These are phyloP conservation scores for Phanerochaete sordida DNA, from an alignment of 768 basidiomycete species.

Conservation along the genomic window DNA sequence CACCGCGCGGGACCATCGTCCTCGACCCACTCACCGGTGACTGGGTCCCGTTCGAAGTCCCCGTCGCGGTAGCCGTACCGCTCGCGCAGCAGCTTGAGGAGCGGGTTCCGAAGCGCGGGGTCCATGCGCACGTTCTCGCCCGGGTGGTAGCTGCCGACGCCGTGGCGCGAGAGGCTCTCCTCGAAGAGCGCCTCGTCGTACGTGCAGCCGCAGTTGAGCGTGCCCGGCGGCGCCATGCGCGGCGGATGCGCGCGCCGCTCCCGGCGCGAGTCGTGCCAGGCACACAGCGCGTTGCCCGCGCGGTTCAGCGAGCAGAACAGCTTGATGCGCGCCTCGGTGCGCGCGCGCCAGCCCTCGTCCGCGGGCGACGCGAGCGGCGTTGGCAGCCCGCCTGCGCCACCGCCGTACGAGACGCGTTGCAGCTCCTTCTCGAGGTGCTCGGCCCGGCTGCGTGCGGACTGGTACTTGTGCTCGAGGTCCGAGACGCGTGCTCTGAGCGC, in stretches of 20 bases:
- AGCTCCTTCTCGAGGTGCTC: constrained; percentile 46
- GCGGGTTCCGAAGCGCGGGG: constrained; percentile 77
- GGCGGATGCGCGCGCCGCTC: constrained; percentile 77
- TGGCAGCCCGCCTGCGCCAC: constrained; percentile 23
- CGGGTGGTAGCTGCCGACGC: constrained; percentile 78
- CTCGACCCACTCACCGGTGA: constrained; percentile 62
- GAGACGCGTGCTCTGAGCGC: constrained; percentile 54
- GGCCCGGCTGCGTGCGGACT: constrained; percentile 45
- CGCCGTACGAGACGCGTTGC: constrained; percentile 21
- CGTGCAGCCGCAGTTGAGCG: constrained; percentile 85
- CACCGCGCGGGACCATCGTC: constrained; percentile 62
- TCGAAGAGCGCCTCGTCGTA: constrained; percentile 85
- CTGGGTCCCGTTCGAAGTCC: constrained; percentile 74
- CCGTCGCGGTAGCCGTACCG: constrained; percentile 81
- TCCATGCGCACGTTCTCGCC: constrained; percentile 89
- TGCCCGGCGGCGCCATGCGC: constrained; percentile 72
- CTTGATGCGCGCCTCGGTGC: constrained; percentile 69
- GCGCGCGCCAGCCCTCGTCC: constrained; percentile 61
- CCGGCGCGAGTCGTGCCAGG: constrained; percentile 87
- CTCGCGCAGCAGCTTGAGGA: constrained; percentile 65
- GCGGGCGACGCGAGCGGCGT: constrained; percentile 31
- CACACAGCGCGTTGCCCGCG: constrained; percentile 84
- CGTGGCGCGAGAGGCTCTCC: constrained; percentile 75
- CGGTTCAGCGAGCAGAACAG: constrained; percentile 80
- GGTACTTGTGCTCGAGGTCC: constrained; percentile 61